A percentile compares a stretch with the other conserved stretches of the same genome.
phyloP scores from a whole-genome alignment of 805 yeast genomes.

The Ogataea wickerhamii region DNA sequence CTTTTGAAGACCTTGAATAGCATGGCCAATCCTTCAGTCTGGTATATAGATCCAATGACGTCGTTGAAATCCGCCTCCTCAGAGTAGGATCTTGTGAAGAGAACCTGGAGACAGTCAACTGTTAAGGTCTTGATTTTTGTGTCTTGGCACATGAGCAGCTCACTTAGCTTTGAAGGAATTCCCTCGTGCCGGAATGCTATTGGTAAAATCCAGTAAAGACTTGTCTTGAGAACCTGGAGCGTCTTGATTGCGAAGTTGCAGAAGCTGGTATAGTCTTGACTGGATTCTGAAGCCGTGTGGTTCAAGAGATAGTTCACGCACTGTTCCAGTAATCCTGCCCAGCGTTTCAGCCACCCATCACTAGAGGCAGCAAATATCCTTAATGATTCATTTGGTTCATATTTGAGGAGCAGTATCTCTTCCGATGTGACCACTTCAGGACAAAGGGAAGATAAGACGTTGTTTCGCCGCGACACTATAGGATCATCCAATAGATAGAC shows the following conservation, averaged over 20 bases:
- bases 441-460: constrained; percentile 75
- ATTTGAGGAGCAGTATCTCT: constrained; percentile 54
- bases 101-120: constrained; percentile 84
- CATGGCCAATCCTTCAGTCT: constrained; percentile 67
- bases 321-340: constrained; percentile 55
- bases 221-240: constrained; percentile 80
- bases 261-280: constrained; percentile 7
- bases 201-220: constrained; percentile 89
- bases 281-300: constrained; percentile 9
- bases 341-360: constrained; percentile 84
- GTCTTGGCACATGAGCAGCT: constrained; percentile 52
- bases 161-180: constrained; percentile 59
- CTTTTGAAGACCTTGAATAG: constrained; percentile 60
- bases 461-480: constrained; percentile 73
- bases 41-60: constrained; percentile 75
- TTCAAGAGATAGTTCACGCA: constrained; percentile 35
- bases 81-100: constrained; percentile 75
- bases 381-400: constrained; percentile 63
- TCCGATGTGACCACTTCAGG: constrained; percentile 79
- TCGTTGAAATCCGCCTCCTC: constrained; percentile 67
- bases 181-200: constrained; percentile 64
- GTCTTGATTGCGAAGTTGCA: constrained; percentile 56
- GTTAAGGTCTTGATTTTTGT: constrained; percentile 75
- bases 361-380: constrained; percentile 60
- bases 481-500: constrained; percentile 89